Evolutionary conservation across 495 filamentous ascomycete species (phyloP), one percentile per base, ranked within the genome.

Genomic region (Aspergillus kassunensis): DNA sequence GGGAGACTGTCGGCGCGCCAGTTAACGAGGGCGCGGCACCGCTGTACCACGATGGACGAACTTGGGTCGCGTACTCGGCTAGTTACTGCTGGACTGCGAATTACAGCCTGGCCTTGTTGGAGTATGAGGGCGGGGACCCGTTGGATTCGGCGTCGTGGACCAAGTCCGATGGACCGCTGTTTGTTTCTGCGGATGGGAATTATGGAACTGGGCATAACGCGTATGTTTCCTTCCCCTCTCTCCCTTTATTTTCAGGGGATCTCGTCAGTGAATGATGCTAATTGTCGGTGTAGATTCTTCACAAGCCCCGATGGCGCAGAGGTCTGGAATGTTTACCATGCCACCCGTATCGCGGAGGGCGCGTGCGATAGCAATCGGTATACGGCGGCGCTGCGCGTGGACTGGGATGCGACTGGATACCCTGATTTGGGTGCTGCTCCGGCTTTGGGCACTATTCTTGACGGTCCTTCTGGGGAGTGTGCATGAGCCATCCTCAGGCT

Each of bases 181-280:
- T 52, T 30, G 23, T 24, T 13, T 52, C 49, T 25, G 49, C 49
- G 3, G 33, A 52, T 36, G 49, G 49, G 10, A 52, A 52, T 15
- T 52, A 52, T 34, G 49, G 49, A 15, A 52, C 40, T 1, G 49
- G 49, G 6, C 49, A 52, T 37, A 52, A 52, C 18, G 49, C 39
- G 49, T 44, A 35, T 7, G 13, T 36, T 13, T 31, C 13, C 30
- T n/a, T 25, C 20, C 13, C 6, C 30, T 40, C 19, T 40, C 8
- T 10, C 11, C 13, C n/a, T 21, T 24, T 5, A 35, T 19, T n/a
- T 8, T 13, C 10, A n/a, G n/a, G n/a, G n/a, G n/a, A n/a, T n/a
- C n/a, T n/a, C n/a, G n/a, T n/a, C n/a, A n/a, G n/a, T n/a, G 0
- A 11, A 4, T 11, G 33, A n/a, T 7, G 16, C 45, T 49, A 49